A percentile compares a stretch with the other conserved stretches of the same genome.
Conservation (phyloP, 2,329 filamentous ascomycete genomes). For the Sarocladium oryzae region DNA sequence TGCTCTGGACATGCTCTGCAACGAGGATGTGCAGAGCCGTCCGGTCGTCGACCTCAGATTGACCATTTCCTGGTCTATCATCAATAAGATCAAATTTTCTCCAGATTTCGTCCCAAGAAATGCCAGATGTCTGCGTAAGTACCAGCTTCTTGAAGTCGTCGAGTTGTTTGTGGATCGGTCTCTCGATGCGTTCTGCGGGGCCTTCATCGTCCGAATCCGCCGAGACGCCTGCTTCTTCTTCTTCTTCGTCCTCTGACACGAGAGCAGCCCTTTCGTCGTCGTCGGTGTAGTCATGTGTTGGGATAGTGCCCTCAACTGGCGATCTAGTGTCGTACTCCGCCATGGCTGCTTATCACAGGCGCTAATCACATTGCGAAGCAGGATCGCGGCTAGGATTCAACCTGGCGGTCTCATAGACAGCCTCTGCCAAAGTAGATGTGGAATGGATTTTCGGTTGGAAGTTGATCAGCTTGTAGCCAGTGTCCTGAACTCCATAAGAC, state of each 20-base stretch:
- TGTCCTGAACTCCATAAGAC: too few relatives aligned
- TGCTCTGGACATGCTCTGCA: neutral
- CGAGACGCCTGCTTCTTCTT: neutral
- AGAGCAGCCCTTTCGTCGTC: neutral
- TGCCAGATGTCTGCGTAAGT: neutral
- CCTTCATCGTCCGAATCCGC: neutral
- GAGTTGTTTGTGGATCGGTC: neutral
- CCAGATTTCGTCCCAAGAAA: neutral
- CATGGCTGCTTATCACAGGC: neutral
- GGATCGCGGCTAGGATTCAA: neutral
- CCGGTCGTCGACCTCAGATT: neutral
- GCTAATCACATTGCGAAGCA: neutral
- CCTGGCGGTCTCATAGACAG: neutral
- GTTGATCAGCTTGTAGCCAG: too few relatives aligned
- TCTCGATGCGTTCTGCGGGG: neutral
- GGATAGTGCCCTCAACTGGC: neutral
- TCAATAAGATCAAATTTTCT: neutral
- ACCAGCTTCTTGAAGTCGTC: neutral
- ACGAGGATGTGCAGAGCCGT: conserved; percentile 1
- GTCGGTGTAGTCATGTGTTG: neutral
- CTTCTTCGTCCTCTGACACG: neutral
- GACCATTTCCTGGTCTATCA: neutral
- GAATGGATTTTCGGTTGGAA: too few relatives aligned
- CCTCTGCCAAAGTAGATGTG: too few relatives aligned
- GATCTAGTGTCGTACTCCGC: neutral